These are phyloP conservation scores for Drosera capensis DNA, from an alignment of 148 eudicot genomes.

Conservation along the genomic window DNA sequence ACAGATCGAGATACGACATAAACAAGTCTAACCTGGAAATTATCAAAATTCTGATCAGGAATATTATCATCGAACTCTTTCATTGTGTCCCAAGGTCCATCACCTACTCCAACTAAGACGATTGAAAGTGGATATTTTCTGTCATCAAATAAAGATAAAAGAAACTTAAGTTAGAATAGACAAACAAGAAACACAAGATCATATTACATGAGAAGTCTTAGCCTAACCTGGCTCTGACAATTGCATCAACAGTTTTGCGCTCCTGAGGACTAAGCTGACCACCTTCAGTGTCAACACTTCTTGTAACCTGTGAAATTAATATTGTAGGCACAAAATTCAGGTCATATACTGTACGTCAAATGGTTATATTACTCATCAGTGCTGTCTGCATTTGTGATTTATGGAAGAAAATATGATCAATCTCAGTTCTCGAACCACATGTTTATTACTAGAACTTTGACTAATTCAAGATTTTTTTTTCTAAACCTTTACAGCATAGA, in stretches of 20 bases:
- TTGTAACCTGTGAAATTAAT: slow-evolving; percentile 45
- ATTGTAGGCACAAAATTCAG: neutral
- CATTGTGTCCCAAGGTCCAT: slow-evolving; percentile 99
- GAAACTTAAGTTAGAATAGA: neutral
- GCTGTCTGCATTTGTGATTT: too few species aligned
- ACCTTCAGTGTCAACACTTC: slow-evolving; percentile 71
- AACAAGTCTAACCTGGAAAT: slow-evolving; percentile 57
- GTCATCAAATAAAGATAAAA: slow-evolving; percentile 3
- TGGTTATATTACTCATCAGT: too few species aligned
- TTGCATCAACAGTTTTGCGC: slow-evolving; percentile 70
- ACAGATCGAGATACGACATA: neutral
- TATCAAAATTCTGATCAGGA: slow-evolving; percentile 79
- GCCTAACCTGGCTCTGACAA: slow-evolving; percentile 72
- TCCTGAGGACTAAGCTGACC: slow-evolving; percentile 87
- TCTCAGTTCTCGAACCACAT: too few species aligned
- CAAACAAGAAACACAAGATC: neutral
- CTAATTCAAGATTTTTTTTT: too few species aligned
- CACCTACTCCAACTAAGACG: slow-evolving; percentile 93
- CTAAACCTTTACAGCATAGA: too few species aligned
- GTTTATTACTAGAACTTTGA: too few species aligned
- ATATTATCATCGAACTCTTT: slow-evolving; percentile 91
- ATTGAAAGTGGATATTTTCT: slow-evolving; percentile 88
- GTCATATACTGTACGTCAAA: too few species aligned
- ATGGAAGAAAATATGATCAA: too few species aligned
- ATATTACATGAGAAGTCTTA: neutral